Evolutionary conservation across 2,329 filamentous ascomycete species (phyloP), one percentile per base, ranked within the genome.

Genomic region (Macroventuria anomochaeta): DNA sequence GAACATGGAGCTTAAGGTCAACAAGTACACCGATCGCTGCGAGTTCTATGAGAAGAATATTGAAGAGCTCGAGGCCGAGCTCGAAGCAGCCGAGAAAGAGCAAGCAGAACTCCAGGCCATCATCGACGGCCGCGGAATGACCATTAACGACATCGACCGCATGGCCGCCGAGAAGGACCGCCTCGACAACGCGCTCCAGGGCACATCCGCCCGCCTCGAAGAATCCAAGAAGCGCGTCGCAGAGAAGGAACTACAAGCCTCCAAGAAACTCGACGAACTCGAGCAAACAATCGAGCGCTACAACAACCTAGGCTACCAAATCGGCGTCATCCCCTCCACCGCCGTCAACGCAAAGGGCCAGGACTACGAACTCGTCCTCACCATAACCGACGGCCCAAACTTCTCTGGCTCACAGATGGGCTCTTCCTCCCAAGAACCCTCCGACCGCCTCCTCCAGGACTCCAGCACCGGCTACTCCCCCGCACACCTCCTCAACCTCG

Each of bases 71-170:
- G 89, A 91, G 65, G 89, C 89, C 0, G 93, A 97, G 60, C 87
- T 90, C 2, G 95, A 99, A 72, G 86, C 91, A 52, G 65, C 70
- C 0, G 93, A 97, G 61, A 87, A 89, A 13, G 95, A 99, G 73
- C 86, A 91, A 57, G 79, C 85, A 34, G 83, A 83, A 25, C 82
- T 99, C 8, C 93, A 97, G 73, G 87, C 88, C 54, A 87, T 89
- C 25, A 92, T 99, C 23, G 95, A 97, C 74, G 88, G 89, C 64
- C 91, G 96, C 71, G 95, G 95, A 2, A 93, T 99, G 72, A 96
- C 92, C 68, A 96, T 97, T 77, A 90, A 95, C 77, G 95, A 99
- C 83, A 97, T 99, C 71, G 95, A 99, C 82, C 91, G 95, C 75
- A 97, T 99, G 93, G 96, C 92, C 64, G 88, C 90, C 29, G 95